Evolutionary conservation across 805 yeast species (phyloP), one percentile per base, ranked within the genome.

Genomic region (Cyberlindnera samutprakarnensis): DNA sequence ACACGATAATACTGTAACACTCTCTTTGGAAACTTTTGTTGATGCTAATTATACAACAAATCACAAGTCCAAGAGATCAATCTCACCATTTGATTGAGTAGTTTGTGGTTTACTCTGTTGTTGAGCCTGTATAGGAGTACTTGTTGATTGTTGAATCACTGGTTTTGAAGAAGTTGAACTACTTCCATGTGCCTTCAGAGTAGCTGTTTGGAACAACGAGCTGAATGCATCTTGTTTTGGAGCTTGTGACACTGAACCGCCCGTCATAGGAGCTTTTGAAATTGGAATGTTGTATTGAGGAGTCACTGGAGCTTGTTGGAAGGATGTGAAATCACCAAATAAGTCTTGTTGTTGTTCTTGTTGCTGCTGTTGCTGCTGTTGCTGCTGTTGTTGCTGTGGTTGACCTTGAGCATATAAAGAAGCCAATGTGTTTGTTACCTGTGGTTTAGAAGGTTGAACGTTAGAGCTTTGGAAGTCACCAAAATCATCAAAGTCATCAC

Each of bases 401-500:
- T n/a, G n/a, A n/a, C n/a, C n/a, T n/a, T n/a, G n/a, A n/a, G 48
- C 7, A 27, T 59, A 45, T 10, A 62, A 40, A 30, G 54, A 57
- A 17, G 62, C 50, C 8, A 62, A 42, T 27, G 57, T 59, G 31
- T 31, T 43, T 18, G 23, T 21, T 18, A 35, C 16, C 18, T n/a
- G n/a, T n/a, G 39, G 47, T 7, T 53, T 34, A 4, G 51, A 18
- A 24, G 38, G 33, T 15, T 32, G 39, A n/a, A n/a, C n/a, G 4
- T 71, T 75, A 10, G 86, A 81, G 37, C 67, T 59, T 55, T 82
- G 90, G 67, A 82, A 82, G 43, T 82, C 92, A 42, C 81, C 86
- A 52, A 83, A 83, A 25, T 82, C 92, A 41, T 80, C 86, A 35
- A 70, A 73, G 18, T 71, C 82, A 8, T 68, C 74, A 6, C 54